Percentiles rank a stretch among this genome's conserved stretches.
Evolutionary conservation across 2,329 filamentous ascomycete genomes (phyloP).

Genomic region (Aspergillus quadricinctus): DNA sequence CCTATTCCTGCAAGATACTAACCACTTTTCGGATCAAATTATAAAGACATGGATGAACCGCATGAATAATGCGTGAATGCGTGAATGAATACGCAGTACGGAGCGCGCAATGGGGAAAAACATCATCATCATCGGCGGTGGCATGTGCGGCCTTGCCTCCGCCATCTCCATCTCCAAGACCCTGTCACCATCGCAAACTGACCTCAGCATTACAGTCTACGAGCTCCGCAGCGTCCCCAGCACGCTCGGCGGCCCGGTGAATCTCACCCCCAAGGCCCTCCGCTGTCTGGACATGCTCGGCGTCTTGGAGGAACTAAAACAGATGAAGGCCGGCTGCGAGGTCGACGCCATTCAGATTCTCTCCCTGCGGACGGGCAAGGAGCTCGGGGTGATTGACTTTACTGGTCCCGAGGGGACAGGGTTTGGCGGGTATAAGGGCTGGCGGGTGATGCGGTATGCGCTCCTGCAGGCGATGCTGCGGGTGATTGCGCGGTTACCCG

Average conservation of each 20-base stretch:
- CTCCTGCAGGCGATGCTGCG: neutral
- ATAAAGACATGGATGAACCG: neutral
- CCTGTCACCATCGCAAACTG: neutral
- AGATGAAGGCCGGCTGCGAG: neutral
- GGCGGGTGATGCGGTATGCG: neutral
- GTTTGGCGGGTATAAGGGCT: neutral
- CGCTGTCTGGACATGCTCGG: neutral
- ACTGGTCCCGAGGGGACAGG: neutral
- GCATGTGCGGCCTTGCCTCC: neutral
- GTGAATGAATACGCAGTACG: neutral
- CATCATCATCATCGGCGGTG: neutral
- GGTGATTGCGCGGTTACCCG: neutral
- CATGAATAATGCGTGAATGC: neutral
- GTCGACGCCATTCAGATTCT: neutral
- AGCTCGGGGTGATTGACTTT: neutral
- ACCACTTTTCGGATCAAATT: neutral
- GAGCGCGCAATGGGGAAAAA: neutral
- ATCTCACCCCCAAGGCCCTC: neutral
- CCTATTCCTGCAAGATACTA: neutral
- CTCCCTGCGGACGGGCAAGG: neutral
- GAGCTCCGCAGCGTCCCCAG: neutral
- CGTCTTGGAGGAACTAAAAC: neutral
- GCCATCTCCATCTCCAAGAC: neutral
- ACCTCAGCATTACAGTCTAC: neutral
- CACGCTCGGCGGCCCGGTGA: neutral